phyloP scores from a whole-genome alignment of 1,284 basidiomycete species.

The Irpex rosettiformis region DNA sequence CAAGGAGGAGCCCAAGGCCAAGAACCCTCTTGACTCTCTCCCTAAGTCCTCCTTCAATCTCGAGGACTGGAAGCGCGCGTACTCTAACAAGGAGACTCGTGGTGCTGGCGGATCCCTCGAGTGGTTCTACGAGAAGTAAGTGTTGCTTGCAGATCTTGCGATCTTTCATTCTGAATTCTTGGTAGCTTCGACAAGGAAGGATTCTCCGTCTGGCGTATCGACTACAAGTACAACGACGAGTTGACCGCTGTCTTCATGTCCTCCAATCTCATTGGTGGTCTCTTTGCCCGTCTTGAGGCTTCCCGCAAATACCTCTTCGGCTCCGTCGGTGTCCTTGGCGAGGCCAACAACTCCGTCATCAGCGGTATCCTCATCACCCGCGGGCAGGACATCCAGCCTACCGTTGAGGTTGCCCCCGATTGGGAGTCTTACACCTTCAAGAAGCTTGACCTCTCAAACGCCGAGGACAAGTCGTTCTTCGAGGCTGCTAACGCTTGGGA shows the following conservation, averaged over 20 bases:
- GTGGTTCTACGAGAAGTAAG: constrained; percentile 90
- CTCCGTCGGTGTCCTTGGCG: constrained; percentile 88
- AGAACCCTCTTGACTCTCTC: constrained; percentile 92
- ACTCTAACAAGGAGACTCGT: constrained; percentile 96
- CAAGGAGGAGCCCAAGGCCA: constrained; percentile 70
- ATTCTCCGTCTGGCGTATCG: constrained; percentile 89
- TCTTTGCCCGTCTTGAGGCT: constrained; percentile 96
- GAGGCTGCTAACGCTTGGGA: constrained; percentile 91
- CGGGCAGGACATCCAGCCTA: constrained; percentile 68
- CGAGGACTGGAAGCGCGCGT: constrained; percentile 97
- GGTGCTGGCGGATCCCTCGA: constrained; percentile 70
- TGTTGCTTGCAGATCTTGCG: constrained; percentile 18
- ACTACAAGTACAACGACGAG: constrained; percentile 98
- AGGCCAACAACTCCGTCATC: constrained; percentile 74
- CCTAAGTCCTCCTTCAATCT: constrained; percentile 93
- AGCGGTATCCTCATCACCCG: constrained; percentile 81
- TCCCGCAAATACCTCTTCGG: constrained; percentile 96
- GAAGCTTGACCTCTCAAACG: constrained; percentile 64
- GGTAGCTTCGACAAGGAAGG: constrained; percentile 85
- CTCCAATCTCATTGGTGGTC: constrained; percentile 85
- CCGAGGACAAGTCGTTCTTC: constrained; percentile 83
- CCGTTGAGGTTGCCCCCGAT: constrained; percentile 87
- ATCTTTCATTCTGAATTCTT: constrained; percentile 8
- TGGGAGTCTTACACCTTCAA: constrained; percentile 87
- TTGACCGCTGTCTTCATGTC: constrained; percentile 94